Base-by-base conservation (phyloP, 306 rosid species). In the Trifolium dubium region DNA sequence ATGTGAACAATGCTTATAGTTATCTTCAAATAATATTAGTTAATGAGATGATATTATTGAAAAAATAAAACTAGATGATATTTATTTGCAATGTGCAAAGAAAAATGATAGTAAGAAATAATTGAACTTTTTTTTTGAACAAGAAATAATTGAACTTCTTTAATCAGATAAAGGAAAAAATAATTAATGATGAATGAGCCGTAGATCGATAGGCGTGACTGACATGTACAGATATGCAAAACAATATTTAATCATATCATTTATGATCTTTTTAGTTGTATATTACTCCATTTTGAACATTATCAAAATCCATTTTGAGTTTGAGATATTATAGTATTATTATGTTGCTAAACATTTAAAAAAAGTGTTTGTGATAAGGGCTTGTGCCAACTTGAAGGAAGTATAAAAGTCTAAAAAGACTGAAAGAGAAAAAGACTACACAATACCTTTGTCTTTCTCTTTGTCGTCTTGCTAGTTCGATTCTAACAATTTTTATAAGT, bases 391-490 rank as follows among this genome's bases (percentile, higher is more conserved):
- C 19, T 49, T 14, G 55, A 49, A 19, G 55, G 19, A 49, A 49
- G 55, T 49, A 49, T 49, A 49, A 49, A 49, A 2, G 55, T 49
- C 55, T n/a, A 49, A 49, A 5, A 55, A 55, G 2, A 32, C 34
- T 15, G 19, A 29, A 30, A 15, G 3, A n/a, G 68, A 59, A 74
- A 63, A 32, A 17, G 10, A 63, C 23, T 56, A 59, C 5, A 15
- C 1, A 17, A 35, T 4, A n/a, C 19, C 29, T 19, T 50, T 54
- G 0, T 5, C 63, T 23, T 3, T 19, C 14, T 53, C 10, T n/a
- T 63, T 35, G 64, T 74, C 30, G 62, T 62, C 47, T 49, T 29
- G 19, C 44, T 8, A 41, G 18, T 58, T 43, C 15, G n/a, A 49
- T 8, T 55, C 5, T 19, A 54, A 23, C 4, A 9, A 19, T 54